Percentiles rank a stretch among this genome's conserved stretches.
Conservation (phyloP, 1,139 yeast genomes). For the Torulaspora pretoriensis region DNA sequence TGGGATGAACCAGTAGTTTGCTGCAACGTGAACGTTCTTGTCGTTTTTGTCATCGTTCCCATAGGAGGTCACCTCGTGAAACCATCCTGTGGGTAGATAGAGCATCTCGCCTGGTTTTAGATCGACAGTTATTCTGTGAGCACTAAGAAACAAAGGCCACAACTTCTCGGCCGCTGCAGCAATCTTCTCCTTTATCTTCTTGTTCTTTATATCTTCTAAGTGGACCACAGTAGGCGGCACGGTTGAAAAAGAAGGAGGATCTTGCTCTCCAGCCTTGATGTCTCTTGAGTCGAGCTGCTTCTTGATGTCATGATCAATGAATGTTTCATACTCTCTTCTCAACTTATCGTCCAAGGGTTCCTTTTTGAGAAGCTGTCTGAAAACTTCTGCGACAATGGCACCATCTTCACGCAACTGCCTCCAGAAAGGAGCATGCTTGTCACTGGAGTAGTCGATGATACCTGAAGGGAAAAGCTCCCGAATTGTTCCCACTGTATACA, state of each 20-base stretch:
- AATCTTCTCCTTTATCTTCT: slow-evolving; percentile 31
- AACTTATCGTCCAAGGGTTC: slow-evolving; percentile 20
- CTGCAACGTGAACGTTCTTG: slow-evolving; percentile 52
- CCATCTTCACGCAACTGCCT: slow-evolving; percentile 58
- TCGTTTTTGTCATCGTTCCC: slow-evolving; percentile 35
- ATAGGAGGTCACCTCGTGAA: slow-evolving; percentile 73
- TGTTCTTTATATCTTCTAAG: slow-evolving; percentile 46
- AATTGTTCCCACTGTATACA: slow-evolving; percentile 59
- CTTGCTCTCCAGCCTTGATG: slow-evolving; percentile 32
- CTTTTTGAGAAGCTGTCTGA: slow-evolving; percentile 31
- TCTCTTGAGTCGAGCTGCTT: slow-evolving; percentile 13
- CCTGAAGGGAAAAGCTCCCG: slow-evolving; percentile 53
- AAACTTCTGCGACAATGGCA: slow-evolving; percentile 48
- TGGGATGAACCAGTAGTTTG: slow-evolving; percentile 73
- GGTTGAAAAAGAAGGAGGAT: slow-evolving; percentile 66
- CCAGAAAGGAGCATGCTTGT: slow-evolving; percentile 58
- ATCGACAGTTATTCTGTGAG: slow-evolving; percentile 45
- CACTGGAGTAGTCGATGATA: slow-evolving; percentile 54
- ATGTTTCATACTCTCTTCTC: slow-evolving; percentile 16
- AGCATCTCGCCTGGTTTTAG: slow-evolving; percentile 61
- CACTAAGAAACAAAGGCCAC: slow-evolving; percentile 48
- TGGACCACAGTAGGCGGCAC: slow-evolving; percentile 63
- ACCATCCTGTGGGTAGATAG: slow-evolving; percentile 75
- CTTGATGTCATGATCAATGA: slow-evolving; percentile 25
- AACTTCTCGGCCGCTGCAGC: slow-evolving; percentile 33